Evolutionary conservation across 2,329 filamentous ascomycete species (phyloP).

Genomic region (Xylariaceae sp.): DNA sequence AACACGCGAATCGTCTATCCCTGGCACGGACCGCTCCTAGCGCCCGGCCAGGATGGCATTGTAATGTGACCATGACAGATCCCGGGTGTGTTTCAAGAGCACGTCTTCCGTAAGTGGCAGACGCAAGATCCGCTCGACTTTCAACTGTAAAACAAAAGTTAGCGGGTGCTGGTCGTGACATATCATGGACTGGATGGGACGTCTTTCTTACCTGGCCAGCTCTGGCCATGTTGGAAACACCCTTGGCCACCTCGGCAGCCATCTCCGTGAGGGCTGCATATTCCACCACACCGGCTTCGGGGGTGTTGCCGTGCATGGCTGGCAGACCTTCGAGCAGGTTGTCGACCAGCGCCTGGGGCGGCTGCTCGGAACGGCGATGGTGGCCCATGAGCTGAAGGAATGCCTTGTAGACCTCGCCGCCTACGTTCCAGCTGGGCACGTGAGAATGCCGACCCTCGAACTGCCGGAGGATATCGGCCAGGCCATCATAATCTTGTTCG

Average conservation of each 20-base stretch:
- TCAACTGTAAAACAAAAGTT: conserved; percentile 24
- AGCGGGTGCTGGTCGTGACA: conserved; percentile 8
- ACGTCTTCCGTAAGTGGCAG: conserved; percentile 32
- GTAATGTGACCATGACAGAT: conserved; percentile 31
- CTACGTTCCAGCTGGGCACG: conserved; percentile 69
- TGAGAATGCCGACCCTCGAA: conserved; percentile 60
- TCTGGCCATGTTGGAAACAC: conserved; percentile 28
- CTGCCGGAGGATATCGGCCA: conserved; percentile 63
- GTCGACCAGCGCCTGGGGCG: conserved; percentile 45
- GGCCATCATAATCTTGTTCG: conserved; percentile 67
- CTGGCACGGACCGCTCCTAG: conserved; percentile 14
- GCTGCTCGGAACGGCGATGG: conserved; percentile 33
- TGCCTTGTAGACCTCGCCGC: conserved; percentile 71
- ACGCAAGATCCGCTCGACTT: conserved; percentile 28
- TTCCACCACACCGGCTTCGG: conserved; percentile 29
- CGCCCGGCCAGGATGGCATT: conserved; percentile 26
- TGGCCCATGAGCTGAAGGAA: conserved; percentile 49
- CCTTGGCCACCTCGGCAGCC: conserved; percentile 31
- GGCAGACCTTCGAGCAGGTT: conserved; percentile 52
- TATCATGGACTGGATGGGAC: not conserved
- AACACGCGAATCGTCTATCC: too few relatives aligned
- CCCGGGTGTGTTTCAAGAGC: conserved; percentile 29
- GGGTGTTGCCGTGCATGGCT: conserved; percentile 43
- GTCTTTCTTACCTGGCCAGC: conserved; percentile 28
- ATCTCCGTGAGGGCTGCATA: conserved; percentile 33